Percentiles rank a stretch among this genome's conserved stretches.
phyloP scores from a whole-genome alignment of 2,329 filamentous ascomycete genomes.

The Fusarium nygamai region DNA sequence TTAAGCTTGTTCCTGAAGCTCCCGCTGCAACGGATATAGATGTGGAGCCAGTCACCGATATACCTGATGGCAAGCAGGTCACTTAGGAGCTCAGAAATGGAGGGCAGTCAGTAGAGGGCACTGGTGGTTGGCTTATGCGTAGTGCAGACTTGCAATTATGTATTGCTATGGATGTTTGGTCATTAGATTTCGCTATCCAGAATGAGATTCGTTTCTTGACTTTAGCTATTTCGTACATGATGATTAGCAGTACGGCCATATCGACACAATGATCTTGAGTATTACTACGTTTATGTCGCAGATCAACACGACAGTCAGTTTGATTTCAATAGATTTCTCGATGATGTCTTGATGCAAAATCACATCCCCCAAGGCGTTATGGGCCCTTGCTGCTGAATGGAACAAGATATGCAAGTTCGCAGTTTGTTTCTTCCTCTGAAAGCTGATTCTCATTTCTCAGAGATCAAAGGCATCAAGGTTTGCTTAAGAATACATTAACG shows the following conservation, averaged over 20 bases:
- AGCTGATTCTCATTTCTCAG: no score
- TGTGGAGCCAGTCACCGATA: not conserved
- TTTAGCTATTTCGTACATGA: not conserved
- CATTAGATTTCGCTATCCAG: not conserved
- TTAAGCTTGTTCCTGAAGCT: not conserved
- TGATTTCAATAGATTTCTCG: no score
- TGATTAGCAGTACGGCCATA: accelerated
- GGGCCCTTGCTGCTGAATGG: not conserved
- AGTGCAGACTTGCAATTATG: accelerated
- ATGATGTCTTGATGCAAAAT: no score
- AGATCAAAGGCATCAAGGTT: accelerated
- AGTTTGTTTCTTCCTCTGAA: no score
- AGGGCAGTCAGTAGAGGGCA: not conserved
- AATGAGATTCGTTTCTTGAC: not conserved
- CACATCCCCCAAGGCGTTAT: accelerated
- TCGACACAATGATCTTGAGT: no score
- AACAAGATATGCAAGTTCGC: accelerated
- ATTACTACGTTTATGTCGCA: no score
- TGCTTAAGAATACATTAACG: not conserved
- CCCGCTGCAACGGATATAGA: not conserved
- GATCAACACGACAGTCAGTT: not conserved
- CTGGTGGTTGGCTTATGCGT: no score
- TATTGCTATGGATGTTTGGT: not conserved
- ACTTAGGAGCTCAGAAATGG: not conserved
- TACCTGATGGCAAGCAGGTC: not conserved